These are phyloP conservation scores for Nothophaeocryptopus gaeumannii DNA, from an alignment of 2,329 filamentous ascomycete species.

Conservation along the genomic window DNA sequence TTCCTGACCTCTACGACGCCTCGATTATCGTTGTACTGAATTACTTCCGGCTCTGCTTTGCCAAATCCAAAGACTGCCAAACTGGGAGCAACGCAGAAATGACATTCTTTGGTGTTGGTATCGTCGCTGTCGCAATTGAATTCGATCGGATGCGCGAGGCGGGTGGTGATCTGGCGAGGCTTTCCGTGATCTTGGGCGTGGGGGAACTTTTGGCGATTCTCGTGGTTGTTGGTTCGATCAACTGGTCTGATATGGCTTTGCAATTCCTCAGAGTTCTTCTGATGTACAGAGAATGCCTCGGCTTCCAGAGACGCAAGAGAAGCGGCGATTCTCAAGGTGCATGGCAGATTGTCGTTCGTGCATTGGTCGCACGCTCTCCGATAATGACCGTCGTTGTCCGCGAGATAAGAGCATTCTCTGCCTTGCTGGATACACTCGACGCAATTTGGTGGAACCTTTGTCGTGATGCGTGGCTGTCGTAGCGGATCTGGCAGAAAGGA, in stretches of 20 bases:
- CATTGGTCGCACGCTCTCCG: conserved; percentile 7
- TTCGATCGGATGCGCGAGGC: conserved; percentile 40
- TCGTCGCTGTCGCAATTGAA: conserved; percentile 35
- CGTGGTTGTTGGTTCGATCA: not conserved
- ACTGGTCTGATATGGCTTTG: not conserved
- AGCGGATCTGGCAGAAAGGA: not conserved
- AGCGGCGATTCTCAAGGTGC: conserved; percentile 3
- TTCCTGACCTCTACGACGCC: conserved; percentile 35
- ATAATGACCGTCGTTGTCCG: conserved; percentile 6
- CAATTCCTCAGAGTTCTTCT: not conserved
- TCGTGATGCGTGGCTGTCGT: not conserved
- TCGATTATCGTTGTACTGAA: conserved; percentile 32
- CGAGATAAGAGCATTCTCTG: conserved; percentile 1
- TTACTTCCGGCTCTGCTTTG: conserved; percentile 31
- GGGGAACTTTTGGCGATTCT: not conserved
- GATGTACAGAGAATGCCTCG: not conserved
- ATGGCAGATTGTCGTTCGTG: conserved; percentile 1
- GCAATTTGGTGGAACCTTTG: conserved; percentile 6
- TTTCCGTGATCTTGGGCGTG: conserved; percentile 7
- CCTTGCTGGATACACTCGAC: conserved; percentile 3
- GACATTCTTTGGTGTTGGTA: conserved; percentile 31
- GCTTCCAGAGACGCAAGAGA: not conserved
- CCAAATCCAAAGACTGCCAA: conserved; percentile 40
- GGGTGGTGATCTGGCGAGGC: conserved; percentile 34
- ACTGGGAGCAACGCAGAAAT: conserved; percentile 40